These are phyloP conservation scores for Colletotrichum nymphaeae DNA, from an alignment of 2,329 filamentous ascomycete genomes.

Conservation along the genomic window DNA sequence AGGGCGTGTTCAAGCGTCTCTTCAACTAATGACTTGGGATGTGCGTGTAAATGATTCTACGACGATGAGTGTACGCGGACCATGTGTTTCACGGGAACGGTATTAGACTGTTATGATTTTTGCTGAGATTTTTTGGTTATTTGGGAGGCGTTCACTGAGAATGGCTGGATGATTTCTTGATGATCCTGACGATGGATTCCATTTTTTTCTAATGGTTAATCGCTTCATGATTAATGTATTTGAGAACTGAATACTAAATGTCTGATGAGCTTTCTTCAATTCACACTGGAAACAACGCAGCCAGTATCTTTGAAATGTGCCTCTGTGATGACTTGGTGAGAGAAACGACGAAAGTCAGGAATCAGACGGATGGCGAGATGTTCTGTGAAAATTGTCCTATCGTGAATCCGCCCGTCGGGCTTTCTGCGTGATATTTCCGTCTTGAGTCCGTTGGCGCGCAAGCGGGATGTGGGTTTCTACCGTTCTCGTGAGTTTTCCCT, in stretches of 20 bases:
- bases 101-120: neutral
- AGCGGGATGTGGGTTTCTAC: neutral
- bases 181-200: neutral
- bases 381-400: neutral
- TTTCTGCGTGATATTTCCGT: neutral
- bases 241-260: slow-evolving; percentile 3
- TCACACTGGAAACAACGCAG: too few relatives aligned
- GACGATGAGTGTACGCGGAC: slow-evolving; percentile 47
- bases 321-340: too few relatives aligned
- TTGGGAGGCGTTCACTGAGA: neutral
- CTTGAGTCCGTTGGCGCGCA: neutral
- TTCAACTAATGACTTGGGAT: slow-evolving; percentile 42
- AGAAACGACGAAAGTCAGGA: neutral
- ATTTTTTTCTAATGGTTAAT: slow-evolving; percentile 7
- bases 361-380: neutral
- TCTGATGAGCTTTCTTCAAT: neutral
- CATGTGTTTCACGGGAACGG: slow-evolving; percentile 35
- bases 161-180: neutral
- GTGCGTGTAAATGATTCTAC: slow-evolving; percentile 31
- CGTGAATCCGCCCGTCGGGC: neutral
- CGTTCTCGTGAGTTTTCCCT: neutral
- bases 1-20: slow-evolving; percentile 50
- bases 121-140: neutral
- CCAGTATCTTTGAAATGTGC: neutral
- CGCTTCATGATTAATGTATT: slow-evolving; percentile 13